Evolutionary conservation across 2,329 filamentous ascomycete species (phyloP).

Genomic region (Thielaviopsis punctulata): DNA sequence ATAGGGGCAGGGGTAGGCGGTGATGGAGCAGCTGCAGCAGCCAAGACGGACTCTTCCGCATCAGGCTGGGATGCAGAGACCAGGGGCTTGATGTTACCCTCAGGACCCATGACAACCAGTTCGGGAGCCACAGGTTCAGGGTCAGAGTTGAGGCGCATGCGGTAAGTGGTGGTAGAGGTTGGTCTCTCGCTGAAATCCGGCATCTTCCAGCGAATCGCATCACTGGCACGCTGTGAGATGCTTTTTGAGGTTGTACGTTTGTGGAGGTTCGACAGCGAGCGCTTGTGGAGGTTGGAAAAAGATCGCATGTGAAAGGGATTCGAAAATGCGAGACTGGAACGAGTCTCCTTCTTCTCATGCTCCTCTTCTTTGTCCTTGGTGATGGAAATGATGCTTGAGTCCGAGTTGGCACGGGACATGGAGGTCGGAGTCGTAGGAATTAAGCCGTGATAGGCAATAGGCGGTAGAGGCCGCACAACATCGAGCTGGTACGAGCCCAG

Average conservation of each 20-base stretch:
- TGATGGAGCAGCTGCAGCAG: not conserved
- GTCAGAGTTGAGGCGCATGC: conserved; percentile 8
- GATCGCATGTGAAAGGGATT: not conserved
- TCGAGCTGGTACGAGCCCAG: conserved; percentile 7
- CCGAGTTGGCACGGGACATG: not conserved
- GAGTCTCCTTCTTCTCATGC: not conserved
- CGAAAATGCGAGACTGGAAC: not conserved
- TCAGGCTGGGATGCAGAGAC: not conserved
- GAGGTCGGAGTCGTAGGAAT: conserved; percentile 17
- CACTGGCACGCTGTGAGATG: not conserved
- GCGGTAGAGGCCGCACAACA: conserved; percentile 17
- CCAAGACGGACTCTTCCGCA: not conserved
- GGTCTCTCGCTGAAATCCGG: conserved; percentile 4
- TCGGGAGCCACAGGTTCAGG: conserved; percentile 7
- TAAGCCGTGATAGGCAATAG: conserved; percentile 20
- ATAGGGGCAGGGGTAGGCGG: not conserved
- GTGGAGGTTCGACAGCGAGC: too few species aligned
- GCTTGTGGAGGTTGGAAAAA: too few species aligned
- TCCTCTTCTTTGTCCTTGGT: not conserved
- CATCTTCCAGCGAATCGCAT: conserved; percentile 8
- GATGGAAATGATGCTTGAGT: not conserved
- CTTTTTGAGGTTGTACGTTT: not conserved
- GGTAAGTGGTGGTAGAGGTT: not conserved
- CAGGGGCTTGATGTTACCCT: not conserved
- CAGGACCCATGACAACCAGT: conserved; percentile 1